phyloP scores from a whole-genome alignment of 805 yeast genomes.

The Lipomyces sp. region DNA sequence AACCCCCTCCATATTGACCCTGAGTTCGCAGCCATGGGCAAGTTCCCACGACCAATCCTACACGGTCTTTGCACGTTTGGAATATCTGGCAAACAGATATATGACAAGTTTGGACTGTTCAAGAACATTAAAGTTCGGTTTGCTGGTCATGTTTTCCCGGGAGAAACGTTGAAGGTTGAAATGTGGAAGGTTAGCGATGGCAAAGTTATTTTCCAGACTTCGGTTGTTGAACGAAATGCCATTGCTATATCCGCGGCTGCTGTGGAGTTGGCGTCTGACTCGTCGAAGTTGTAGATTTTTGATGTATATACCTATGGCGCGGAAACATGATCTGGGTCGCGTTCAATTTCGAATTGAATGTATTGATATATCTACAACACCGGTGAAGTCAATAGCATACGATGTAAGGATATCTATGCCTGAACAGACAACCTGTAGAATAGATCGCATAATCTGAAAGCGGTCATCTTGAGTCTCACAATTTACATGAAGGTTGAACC shows the following conservation, averaged over 20 bases:
- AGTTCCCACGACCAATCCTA: constrained; percentile 81
- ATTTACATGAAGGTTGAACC: no score
- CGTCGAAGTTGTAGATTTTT: constrained; percentile 22
- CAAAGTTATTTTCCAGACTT: constrained; percentile 75
- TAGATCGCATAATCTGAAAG: background rate
- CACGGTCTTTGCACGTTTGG: constrained; percentile 94
- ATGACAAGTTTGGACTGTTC: constrained; percentile 80
- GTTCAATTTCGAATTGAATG: background rate
- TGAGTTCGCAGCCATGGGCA: constrained; percentile 81
- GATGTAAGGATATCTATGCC: background rate
- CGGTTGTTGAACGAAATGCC: constrained; percentile 74
- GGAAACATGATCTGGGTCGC: background rate
- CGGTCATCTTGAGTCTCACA: background rate
- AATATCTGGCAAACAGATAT: constrained; percentile 71
- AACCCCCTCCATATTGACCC: constrained; percentile 95
- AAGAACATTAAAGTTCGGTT: constrained; percentile 88
- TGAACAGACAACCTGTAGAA: background rate
- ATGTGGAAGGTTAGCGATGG: constrained; percentile 78
- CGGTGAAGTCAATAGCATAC: background rate
- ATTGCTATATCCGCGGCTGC: constrained; percentile 89
- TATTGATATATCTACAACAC: background rate
- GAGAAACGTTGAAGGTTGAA: constrained; percentile 77
- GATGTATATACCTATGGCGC: background rate
- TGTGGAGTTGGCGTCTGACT: constrained; percentile 55
- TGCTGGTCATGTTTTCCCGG: constrained; percentile 91